Conservation (phyloP, 768 basidiomycete species). For the Leccinum pellstonianum region DNA sequence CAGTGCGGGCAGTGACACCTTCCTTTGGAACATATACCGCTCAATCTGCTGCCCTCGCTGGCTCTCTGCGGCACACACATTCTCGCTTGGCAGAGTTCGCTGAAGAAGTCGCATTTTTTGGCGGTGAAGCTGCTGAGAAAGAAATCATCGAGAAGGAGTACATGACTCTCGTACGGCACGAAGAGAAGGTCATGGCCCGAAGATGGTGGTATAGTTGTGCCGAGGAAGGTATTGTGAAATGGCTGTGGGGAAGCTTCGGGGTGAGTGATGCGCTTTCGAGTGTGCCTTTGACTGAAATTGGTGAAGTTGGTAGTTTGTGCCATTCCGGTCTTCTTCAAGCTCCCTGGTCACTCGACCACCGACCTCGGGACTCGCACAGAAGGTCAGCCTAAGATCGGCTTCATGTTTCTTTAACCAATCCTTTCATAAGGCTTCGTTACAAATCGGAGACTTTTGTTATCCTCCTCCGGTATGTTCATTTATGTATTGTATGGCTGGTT, state of each 20-base stretch:
- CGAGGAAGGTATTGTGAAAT: conserved; percentile 96
- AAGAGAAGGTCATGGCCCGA: conserved; percentile 73
- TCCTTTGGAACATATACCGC: conserved; percentile 91
- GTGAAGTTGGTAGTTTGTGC: conserved; percentile 79
- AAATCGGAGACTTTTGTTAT: conserved; percentile 85
- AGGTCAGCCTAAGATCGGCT: conserved; percentile 43
- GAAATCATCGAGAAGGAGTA: conserved; percentile 88
- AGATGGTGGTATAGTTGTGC: conserved; percentile 89
- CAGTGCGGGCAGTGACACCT: conserved; percentile 87
- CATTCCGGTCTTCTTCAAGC: conserved; percentile 87
- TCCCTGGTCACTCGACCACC: conserved; percentile 62
- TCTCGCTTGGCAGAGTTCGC: conserved; percentile 87
- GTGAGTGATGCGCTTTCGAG: conserved; percentile 43
- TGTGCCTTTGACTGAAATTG: conserved; percentile 9
- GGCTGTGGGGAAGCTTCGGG: conserved; percentile 94
- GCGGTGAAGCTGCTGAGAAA: conserved; percentile 88
- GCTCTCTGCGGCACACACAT: conserved; percentile 87
- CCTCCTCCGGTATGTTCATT: conserved; percentile 65
- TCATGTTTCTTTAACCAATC: not conserved
- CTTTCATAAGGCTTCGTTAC: conserved; percentile 80
- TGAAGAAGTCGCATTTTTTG: conserved; percentile 87
- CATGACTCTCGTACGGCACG: conserved; percentile 79
- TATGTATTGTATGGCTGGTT: conserved; percentile 3
- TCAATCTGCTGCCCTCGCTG: conserved; percentile 82
- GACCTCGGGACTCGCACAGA: conserved; percentile 91